Base-by-base conservation (phyloP, 306 rosid genomes). In the Trifolium repens region DNA sequence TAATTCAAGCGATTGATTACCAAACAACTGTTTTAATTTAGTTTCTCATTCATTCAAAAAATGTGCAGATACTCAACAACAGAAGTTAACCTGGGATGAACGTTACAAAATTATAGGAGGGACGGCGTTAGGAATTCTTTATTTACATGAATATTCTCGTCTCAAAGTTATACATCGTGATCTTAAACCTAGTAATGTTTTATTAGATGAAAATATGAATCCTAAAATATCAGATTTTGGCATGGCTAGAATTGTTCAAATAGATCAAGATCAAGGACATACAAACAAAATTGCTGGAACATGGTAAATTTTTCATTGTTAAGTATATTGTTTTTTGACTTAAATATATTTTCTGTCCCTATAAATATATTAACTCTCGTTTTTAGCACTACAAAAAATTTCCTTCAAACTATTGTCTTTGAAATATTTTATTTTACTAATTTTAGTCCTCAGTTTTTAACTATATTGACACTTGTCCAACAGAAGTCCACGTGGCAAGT, bases 211-310 rank as follows among this genome's bases (percentile, higher is more conserved):
- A 9, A 75, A 77, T 9, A 73, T 80, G 79, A 74, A 80, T 24
- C 78, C 79, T 2, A 86, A 86, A 78, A 83, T 86, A 0, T 83
- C 83, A 9, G 83, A 86, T 61, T 86, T 86, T 80, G 87, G 89
- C 0, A 69, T 80, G 75, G 87, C 83, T 1, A 80, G 59, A 42
- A 80, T 86, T 60, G 61, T 77, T 44, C 43, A 4, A 16, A 63
- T n/a, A 10, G 79, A 80, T 61, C 53, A 80, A 66, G 55, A 4
- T 9, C 57, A 24, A 13, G 81, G 35, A 42, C 78, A 26, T 1
- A 83, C 87, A 0, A 2, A 26, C 7, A 80, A 74, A 78, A 77
- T 86, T 43, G 83, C 68, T 0, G 89, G 85, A 2, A 86, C 89
- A 17, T 78, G 44, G 85, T 80, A 86, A 70, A 83, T 69, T 76